Conservation (phyloP, 169 alveolate genomes). For the Cryptosporidium viatorum region DNA sequence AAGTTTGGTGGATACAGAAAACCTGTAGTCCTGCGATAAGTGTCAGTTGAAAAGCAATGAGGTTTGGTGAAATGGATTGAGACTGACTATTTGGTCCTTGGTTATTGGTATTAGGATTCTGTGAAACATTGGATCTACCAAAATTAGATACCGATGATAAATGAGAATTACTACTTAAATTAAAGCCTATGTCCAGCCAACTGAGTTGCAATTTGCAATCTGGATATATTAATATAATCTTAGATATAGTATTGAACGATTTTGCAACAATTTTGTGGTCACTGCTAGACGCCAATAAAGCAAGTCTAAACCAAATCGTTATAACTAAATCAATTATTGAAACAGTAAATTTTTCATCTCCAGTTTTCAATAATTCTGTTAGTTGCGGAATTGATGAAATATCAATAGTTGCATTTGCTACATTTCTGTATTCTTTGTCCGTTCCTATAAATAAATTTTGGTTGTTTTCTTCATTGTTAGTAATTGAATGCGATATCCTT, state of each 20-base stretch:
- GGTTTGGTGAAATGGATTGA: constrained; percentile 5
- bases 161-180: constrained; percentile 4
- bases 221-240: constrained; percentile 21
- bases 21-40: constrained; percentile 66
- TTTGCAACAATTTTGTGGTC: constrained; percentile 52
- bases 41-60: constrained; percentile 46
- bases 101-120: constrained; percentile 6
- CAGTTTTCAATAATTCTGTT: not conserved
- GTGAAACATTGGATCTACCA: not conserved
- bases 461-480: not conserved
- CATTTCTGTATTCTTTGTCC: not conserved
- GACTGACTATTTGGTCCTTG: not conserved
- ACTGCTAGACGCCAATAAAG: constrained; percentile 49
- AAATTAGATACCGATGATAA: not conserved
- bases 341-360: not conserved
- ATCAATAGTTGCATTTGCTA: constrained; percentile 26
- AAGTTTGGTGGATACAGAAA: constrained; percentile 4
- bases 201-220: constrained; percentile 1
- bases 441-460: not conserved
- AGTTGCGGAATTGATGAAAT: constrained; percentile 51
- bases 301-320: constrained; percentile 64
- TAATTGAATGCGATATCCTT: constrained; percentile 4
- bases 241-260: constrained; percentile 18
- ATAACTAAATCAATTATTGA: constrained; percentile 24
- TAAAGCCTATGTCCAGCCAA: constrained; percentile 63